Conservation (phyloP, 1,284 basidiomycete species). For the Boletus mariae region DNA sequence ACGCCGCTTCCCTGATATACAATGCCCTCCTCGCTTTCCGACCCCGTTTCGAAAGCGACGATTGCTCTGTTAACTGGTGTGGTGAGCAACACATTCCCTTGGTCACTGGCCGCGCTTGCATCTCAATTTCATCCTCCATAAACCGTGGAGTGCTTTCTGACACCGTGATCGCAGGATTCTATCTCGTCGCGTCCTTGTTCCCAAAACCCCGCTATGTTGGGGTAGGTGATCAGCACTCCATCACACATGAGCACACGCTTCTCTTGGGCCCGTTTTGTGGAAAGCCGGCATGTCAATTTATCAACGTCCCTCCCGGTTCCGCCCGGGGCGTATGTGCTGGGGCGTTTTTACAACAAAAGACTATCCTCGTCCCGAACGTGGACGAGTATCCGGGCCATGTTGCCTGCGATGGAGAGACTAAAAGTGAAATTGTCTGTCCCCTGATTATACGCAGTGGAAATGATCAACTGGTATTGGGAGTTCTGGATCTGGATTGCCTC, state of each 20-base stretch:
- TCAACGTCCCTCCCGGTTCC: constrained; percentile 55
- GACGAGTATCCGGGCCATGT: constrained; percentile 84
- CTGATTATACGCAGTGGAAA: constrained; percentile 45
- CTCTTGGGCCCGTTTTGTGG: constrained; percentile 85
- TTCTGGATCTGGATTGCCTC: constrained; percentile 84
- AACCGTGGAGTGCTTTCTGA: constrained; percentile 8
- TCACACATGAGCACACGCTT: constrained; percentile 34
- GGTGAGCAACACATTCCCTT: constrained; percentile 48
- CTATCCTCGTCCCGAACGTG: constrained; percentile 70
- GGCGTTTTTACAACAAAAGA: constrained; percentile 56
- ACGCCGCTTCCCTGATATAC: constrained; percentile 77
- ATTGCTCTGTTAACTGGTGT: constrained; percentile 82
- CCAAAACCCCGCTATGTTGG: constrained; percentile 42
- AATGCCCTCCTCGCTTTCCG: constrained; percentile 68
- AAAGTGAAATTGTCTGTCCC: constrained; percentile 83
- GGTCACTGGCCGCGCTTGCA: background rate
- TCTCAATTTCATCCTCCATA: background rate
- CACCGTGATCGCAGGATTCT: constrained; percentile 62
- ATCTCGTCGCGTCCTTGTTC: constrained; percentile 64
- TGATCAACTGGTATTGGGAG: constrained; percentile 54
- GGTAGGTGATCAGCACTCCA: constrained; percentile 11
- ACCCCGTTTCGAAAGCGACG: constrained; percentile 59
- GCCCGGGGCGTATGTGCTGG: constrained; percentile 79
- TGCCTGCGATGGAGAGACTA: constrained; percentile 83
- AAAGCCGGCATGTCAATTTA: constrained; percentile 83